phyloP scores from a whole-genome alignment of 176 grass and related monocot species.

The Pontederia paniculata region DNA sequence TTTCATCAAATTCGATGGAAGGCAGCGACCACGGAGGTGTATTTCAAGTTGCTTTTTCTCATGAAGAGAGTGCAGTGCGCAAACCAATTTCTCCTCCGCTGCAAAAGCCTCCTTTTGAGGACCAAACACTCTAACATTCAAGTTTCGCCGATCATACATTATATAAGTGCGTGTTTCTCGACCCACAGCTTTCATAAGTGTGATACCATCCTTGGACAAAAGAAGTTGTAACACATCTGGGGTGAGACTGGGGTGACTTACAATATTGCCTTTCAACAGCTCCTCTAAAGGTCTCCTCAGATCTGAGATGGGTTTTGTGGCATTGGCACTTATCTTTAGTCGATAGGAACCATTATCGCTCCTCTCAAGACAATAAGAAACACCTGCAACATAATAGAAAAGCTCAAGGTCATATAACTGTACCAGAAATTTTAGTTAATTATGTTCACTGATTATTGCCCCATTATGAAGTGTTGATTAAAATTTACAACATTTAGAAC shows the following conservation, averaged over 20 bases:
- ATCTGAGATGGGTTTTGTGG: slow-evolving; percentile 88
- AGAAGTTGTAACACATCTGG: slow-evolving; percentile 41
- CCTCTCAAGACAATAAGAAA: slow-evolving; percentile 61
- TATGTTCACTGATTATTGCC: too few species aligned
- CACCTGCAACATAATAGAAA: slow-evolving; percentile 30
- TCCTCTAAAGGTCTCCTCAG: slow-evolving; percentile 58
- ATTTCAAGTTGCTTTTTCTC: slow-evolving; percentile 53
- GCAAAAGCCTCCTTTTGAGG: slow-evolving; percentile 28
- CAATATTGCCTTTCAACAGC: slow-evolving; percentile 74
- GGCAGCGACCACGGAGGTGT: slow-evolving; percentile 38
- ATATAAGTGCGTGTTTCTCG: slow-evolving; percentile 60
- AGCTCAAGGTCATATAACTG: background rate
- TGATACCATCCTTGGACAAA: slow-evolving; percentile 59
- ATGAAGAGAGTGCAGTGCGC: slow-evolving; percentile 36
- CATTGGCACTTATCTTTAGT: slow-evolving; percentile 56
- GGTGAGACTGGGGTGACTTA: slow-evolving; percentile 60
- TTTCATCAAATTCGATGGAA: slow-evolving; percentile 74
- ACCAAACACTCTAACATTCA: slow-evolving; percentile 72
- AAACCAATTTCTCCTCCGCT: slow-evolving; percentile 58
- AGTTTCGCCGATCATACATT: slow-evolving; percentile 58
- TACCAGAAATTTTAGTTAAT: background rate
- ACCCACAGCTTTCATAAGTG: slow-evolving; percentile 47
- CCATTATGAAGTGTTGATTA: too few species aligned
- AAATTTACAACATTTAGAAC: too few species aligned
- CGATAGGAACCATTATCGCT: slow-evolving; percentile 47